These are phyloP conservation scores for Hyaloperonospora arabidopsidis DNA, from an alignment of 352 stramenopile genomes.

Conservation along the genomic window DNA sequence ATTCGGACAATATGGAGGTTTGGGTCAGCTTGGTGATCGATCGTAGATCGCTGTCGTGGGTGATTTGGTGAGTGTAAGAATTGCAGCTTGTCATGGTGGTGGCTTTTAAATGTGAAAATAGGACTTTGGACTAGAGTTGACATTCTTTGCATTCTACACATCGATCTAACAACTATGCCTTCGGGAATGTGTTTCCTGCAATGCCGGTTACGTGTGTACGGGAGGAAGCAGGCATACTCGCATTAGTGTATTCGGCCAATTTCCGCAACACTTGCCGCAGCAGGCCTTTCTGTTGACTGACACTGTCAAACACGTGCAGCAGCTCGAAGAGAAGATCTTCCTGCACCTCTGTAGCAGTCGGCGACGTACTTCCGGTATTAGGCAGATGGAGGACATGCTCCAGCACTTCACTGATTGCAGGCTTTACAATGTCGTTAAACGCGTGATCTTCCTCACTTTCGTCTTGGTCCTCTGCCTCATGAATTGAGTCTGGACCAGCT, in stretches of 20 bases:
- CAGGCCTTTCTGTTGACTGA: conserved; percentile 54
- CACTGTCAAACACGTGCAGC: conserved; percentile 64
- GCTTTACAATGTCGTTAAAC: conserved; percentile 69
- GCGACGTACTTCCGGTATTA: conserved; percentile 12
- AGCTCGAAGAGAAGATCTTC: conserved; percentile 78
- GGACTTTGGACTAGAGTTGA: not conserved
- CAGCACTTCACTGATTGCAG: conserved; percentile 68
- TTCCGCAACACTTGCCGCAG: conserved; percentile 61
- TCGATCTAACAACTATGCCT: conserved; percentile 8
- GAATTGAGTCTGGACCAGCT: conserved; percentile 4
- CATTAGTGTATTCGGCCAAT: conserved; percentile 37
- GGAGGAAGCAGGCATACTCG: conserved; percentile 4
- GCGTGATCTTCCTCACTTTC: conserved; percentile 33
- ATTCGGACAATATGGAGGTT: not conserved
- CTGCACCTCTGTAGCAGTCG: conserved; percentile 36
- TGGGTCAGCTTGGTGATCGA: conserved; percentile 18
- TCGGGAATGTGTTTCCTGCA: conserved; percentile 5
- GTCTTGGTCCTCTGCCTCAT: conserved; percentile 24
- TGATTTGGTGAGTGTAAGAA: conserved; percentile 13
- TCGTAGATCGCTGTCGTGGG: conserved; percentile 24
- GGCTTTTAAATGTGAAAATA: not conserved
- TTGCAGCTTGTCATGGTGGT: conserved; percentile 5
- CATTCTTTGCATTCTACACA: conserved; percentile 2
- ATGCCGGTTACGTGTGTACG: conserved; percentile 12
- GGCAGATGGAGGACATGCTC: conserved; percentile 35